Base-by-base conservation (phyloP, 306 rosid species). In the Erythrophleum fordii region DNA sequence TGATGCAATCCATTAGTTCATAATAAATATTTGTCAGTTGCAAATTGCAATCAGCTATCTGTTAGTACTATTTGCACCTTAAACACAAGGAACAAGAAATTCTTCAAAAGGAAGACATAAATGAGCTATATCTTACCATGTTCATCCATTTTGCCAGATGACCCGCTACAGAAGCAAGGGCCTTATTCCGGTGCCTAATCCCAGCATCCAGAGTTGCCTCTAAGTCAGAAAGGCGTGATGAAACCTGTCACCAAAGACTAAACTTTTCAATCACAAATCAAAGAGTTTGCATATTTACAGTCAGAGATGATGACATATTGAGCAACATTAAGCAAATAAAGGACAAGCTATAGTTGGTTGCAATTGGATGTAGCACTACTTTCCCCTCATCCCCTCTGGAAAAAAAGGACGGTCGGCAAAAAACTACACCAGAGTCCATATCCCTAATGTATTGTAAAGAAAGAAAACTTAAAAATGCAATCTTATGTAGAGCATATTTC, bases 161-260 rank as follows among this genome's bases (percentile, higher is more conserved):
- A 80, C 83, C 87, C 45, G 82, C 90, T 17, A 96, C 58, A 52
- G 97, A 90, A 85, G 97, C 55, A 73, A 96, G 91, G 72, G 97
- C 99, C 87, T 93, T 90, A 74, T 93, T 93, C 80, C 95, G 94
- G 86, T 96, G 99, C 45, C 90, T 89, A 64, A 89, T 86, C 84
- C 99, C 99, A 56, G 97, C 91, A 77, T 92, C 97, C 89, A 96
- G 87, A 78, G 99, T 96, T 61, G 86, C 86, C 86, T 96, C 99
- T 81, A 96, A 82, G 67, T 96, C 99, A 52, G 89, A 79, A 80
- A 96, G 99, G 20, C 93, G 99, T 51, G 94, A 90, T 3, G 95
- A 88, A 71, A 93, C 97, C 99, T 96, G 83, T 75, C 81, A 79
- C 81, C 70, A 68, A 78, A 80, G 74, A 51, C 28, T 34, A 55